Conservation (phyloP, 345 rosid species). For the Pistacia vera region DNA sequence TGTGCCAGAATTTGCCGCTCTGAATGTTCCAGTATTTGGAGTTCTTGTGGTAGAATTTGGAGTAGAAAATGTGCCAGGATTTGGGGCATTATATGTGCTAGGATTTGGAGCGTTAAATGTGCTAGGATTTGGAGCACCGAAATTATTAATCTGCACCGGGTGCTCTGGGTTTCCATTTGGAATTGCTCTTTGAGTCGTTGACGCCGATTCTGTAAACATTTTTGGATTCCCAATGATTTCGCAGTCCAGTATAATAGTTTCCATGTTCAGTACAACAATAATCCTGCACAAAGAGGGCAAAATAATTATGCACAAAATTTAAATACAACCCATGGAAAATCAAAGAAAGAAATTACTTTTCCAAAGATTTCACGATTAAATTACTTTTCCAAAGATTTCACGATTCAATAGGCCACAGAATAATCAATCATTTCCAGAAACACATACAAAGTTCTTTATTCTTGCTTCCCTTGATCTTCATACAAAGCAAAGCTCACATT, state of each 20-base stretch:
- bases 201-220: constrained; percentile 43
- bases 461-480: not conserved
- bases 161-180: constrained; percentile 35
- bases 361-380: constrained; percentile 12
- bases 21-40: constrained; percentile 20
- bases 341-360: constrained; percentile 2
- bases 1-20: constrained; percentile 7
- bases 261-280: constrained; percentile 82
- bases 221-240: constrained; percentile 79
- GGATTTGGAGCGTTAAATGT: constrained; percentile 25
- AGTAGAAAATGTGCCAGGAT: not conserved
- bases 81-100: constrained; percentile 19
- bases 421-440: constrained; percentile 6
- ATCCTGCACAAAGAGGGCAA: constrained; percentile 47
- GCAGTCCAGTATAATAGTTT: constrained; percentile 66
- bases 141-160: constrained; percentile 30
- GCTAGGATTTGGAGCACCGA: constrained; percentile 42
- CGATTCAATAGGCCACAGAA: not conserved
- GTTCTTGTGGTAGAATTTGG: not conserved
- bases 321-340: constrained; percentile 12
- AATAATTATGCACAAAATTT: constrained; percentile 6
- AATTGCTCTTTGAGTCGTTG: constrained; percentile 40
- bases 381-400: constrained; percentile 14
- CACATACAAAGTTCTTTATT: not conserved
- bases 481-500: not conserved